Conservation (phyloP, 2,329 filamentous ascomycete genomes). For the Aspergillus pseudoglaucus region DNA sequence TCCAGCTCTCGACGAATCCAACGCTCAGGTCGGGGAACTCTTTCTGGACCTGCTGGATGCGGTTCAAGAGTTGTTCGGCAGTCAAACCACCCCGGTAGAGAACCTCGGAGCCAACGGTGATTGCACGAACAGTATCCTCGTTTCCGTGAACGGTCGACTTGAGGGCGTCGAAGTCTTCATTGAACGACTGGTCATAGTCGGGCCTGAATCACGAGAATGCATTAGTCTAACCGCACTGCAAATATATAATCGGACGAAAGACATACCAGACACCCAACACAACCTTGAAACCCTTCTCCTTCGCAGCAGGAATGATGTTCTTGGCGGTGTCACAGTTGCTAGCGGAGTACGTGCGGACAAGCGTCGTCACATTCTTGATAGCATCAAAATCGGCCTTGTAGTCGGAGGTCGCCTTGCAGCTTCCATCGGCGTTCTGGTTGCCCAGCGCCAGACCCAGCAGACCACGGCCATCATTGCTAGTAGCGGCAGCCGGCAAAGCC, state of each 20-base stretch:
- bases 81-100: conserved; percentile 64
- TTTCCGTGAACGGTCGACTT: conserved; percentile 37
- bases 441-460: conserved; percentile 61
- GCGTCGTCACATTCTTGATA: conserved; percentile 46
- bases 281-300: conserved; percentile 59
- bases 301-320: conserved; percentile 59
- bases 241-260: conserved; percentile 2
- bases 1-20: conserved; percentile 67
- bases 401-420: conserved; percentile 57
- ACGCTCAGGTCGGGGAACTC: conserved; percentile 52
- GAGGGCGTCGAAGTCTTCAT: conserved; percentile 55
- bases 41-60: conserved; percentile 57
- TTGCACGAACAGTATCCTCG: conserved; percentile 57
- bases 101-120: conserved; percentile 65
- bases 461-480: conserved; percentile 32
- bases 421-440: conserved; percentile 54
- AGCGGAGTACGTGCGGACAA: conserved; percentile 63
- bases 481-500: conserved; percentile 42
- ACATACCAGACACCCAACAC: conserved; percentile 63
- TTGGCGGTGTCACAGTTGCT: conserved; percentile 59
- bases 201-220: conserved; percentile 39
- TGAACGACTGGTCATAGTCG: conserved; percentile 56
- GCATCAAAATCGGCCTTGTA: conserved; percentile 61
- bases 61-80: conserved; percentile 51
- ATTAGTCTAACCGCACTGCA: background rate